These are phyloP conservation scores for Flaveria bidentis DNA, from an alignment of 129 eudicot species.

Conservation along the genomic window DNA sequence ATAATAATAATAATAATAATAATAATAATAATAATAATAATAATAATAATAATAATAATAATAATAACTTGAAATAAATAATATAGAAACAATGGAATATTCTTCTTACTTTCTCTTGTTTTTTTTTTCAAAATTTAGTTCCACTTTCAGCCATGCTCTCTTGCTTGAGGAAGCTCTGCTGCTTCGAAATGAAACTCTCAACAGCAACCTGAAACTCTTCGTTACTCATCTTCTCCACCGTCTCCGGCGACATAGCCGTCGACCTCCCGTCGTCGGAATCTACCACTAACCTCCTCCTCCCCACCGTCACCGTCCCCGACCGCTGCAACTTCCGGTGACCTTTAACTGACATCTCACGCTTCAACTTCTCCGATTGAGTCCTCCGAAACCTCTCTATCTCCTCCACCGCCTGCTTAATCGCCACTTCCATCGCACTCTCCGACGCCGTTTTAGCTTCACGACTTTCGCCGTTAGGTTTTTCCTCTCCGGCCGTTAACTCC, in stretches of 20 bases:
- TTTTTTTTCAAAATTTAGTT: neutral
- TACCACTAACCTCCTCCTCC: slow-evolving; percentile 16
- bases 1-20: no score
- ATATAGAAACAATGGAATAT: neutral
- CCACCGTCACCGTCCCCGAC: slow-evolving; percentile 47
- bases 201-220: slow-evolving; percentile 46
- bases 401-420: slow-evolving; percentile 52
- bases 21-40: no score
- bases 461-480: neutral
- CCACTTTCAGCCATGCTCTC: slow-evolving; percentile 34
- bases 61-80: neutral
- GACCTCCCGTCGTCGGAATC: neutral
- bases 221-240: slow-evolving; percentile 47
- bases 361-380: slow-evolving; percentile 63
- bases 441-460: slow-evolving; percentile 18
- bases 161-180: slow-evolving; percentile 36
- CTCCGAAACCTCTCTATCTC: slow-evolving; percentile 60
- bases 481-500: slow-evolving; percentile 10
- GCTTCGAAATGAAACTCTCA: slow-evolving; percentile 47
- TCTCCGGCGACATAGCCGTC: slow-evolving; percentile 13
- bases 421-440: slow-evolving; percentile 43
- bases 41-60: no score
- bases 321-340: slow-evolving; percentile 50
- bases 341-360: slow-evolving; percentile 36
- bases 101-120: neutral